phyloP scores from a whole-genome alignment of 2,329 filamentous ascomycete species.

The Plenodomus tracheiphilus region DNA sequence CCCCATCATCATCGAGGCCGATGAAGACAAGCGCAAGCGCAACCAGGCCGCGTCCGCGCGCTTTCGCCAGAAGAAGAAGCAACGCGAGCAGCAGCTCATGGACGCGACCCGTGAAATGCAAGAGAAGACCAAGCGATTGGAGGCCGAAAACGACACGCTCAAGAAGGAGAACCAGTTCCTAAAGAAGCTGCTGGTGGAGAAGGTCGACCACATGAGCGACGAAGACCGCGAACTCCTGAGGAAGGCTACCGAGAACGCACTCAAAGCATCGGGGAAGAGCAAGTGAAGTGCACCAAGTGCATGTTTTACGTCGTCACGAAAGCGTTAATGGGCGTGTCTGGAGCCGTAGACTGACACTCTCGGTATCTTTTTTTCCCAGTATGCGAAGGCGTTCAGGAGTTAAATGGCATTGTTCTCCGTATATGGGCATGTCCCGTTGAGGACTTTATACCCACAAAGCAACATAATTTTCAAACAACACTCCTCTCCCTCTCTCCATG shows the following conservation, averaged over 20 bases:
- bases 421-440: no score
- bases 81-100: constrained; percentile 78
- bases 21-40: constrained; percentile 86
- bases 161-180: constrained; percentile 50
- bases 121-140: constrained; percentile 74
- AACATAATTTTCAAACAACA: no score
- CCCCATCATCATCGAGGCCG: constrained; percentile 55
- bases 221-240: constrained; percentile 35
- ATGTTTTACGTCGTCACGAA: background rate
- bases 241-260: constrained; percentile 26
- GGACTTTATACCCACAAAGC: background rate
- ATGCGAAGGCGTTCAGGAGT: background rate
- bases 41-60: constrained; percentile 88
- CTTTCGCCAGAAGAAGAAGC: constrained; percentile 95
- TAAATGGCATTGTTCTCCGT: background rate
- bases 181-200: constrained; percentile 42
- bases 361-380: background rate
- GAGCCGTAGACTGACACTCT: background rate
- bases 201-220: constrained; percentile 45
- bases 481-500: no score
- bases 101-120: constrained; percentile 67
- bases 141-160: constrained; percentile 51
- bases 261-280: constrained; percentile 8
- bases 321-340: background rate
- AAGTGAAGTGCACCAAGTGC: background rate